Evolutionary conservation across 176 grass and related monocot species (phyloP), one percentile per base, ranked within the genome.

Genomic region (Aegilops bicornis): DNA sequence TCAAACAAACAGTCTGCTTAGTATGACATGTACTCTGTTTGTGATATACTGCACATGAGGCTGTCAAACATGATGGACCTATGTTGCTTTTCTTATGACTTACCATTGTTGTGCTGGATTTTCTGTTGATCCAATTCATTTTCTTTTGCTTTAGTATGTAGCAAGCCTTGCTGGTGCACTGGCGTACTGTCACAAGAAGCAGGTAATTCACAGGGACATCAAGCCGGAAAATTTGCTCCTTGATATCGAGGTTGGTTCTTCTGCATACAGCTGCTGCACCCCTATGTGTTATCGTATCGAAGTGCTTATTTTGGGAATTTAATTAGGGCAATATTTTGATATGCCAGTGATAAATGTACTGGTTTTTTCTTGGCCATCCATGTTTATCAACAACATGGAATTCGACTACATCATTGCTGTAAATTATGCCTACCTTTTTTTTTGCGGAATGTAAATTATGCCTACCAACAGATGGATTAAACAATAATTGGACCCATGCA

Each of bases 191-290:
- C 97, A 98, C 88, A 93, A 94, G 87, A 98, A 98, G 82, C 88
- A 91, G 88, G 88, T 96, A 75, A 98, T 98, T 36, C 94, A 98
- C 63, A 92, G 97, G 82, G 97, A 96, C 79, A 98, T 98, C 89
- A 98, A 96, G 79, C 93, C 96, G 33, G 94, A 98, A 79, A 98
- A 98, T 89, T 85, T 98, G 62, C 81, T 98, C 47, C 90, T 98
- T 17, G 97, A 98, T 85, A 78, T 96, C 16, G 92, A 98, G 88
- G 97, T 96, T 83, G 6, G 56, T 79, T 88, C 54, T 79, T 47
- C 20, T 69, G 29, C 61, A 25, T 80, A 52, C 56, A 75, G 7
- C 66, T 72, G 27, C 64, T 39, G 35, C 27, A n/a, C 27, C 59
- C 39, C 73, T 48, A 54, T 54, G 50, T 19, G 66, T 29, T 39